These are phyloP conservation scores for Globisporangium polare DNA, from an alignment of 352 stramenopile genomes.

Conservation along the genomic window DNA sequence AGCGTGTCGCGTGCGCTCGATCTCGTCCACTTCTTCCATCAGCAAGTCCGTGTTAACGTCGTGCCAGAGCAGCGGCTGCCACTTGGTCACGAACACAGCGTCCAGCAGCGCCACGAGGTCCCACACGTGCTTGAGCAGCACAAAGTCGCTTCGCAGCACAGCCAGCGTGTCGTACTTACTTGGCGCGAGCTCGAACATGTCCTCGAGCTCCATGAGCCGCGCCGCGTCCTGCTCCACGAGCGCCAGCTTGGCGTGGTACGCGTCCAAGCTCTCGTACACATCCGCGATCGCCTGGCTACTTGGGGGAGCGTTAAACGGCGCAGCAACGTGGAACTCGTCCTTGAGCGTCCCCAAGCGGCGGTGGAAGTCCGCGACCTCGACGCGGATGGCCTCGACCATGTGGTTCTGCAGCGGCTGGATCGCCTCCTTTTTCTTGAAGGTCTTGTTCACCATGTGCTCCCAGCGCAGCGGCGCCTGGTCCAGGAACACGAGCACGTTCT, in stretches of 20 bases:
- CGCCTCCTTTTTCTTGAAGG: conserved; percentile 90
- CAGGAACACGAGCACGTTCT: conserved; percentile 81
- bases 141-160: conserved; percentile 82
- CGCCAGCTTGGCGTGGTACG: conserved; percentile 74
- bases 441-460: conserved; percentile 93
- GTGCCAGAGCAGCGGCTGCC: conserved; percentile 86
- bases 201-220: conserved; percentile 89
- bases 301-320: conserved; percentile 44
- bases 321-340: conserved; percentile 56
- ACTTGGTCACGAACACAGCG: conserved; percentile 67
- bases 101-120: conserved; percentile 90
- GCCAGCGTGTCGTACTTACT: conserved; percentile 82
- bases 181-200: conserved; percentile 92
- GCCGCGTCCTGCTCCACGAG: conserved; percentile 80
- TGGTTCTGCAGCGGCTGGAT: conserved; percentile 90
- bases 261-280: conserved; percentile 87
- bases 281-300: conserved; percentile 35
- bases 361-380: conserved; percentile 71
- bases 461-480: conserved; percentile 87
- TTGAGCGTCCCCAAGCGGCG: conserved; percentile 57
- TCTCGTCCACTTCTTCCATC: conserved; percentile 87
- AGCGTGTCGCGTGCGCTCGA: conserved; percentile 52
- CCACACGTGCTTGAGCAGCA: conserved; percentile 91
- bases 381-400: conserved; percentile 80
- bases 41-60: conserved; percentile 88